Evolutionary conservation across 495 filamentous ascomycete genomes (phyloP).

Genomic region (Aspergillus campestris): DNA sequence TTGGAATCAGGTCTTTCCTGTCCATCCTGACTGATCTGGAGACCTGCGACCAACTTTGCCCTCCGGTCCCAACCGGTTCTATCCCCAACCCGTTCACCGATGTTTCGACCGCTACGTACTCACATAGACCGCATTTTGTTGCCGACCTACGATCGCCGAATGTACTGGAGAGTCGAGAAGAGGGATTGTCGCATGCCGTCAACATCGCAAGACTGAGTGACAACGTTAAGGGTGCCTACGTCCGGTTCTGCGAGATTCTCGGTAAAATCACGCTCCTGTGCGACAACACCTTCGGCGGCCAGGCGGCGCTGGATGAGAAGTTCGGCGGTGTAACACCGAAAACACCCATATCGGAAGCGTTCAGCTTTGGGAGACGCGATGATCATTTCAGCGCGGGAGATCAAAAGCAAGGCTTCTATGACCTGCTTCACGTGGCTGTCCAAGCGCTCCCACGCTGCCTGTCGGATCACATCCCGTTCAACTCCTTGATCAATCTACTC

Average conservation of each 20-base stretch:
- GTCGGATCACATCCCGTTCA: conserved; percentile 83
- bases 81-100: conserved; percentile 38
- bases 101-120: conserved; percentile 22
- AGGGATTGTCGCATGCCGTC: conserved; percentile 55
- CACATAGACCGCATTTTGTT: conserved; percentile 32
- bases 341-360: conserved; percentile 89
- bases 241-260: conserved; percentile 86
- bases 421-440: conserved; percentile 89
- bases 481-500: conserved; percentile 86
- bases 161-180: conserved; percentile 27
- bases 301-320: conserved; percentile 91
- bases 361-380: conserved; percentile 77
- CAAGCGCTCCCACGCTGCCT: conserved; percentile 90
- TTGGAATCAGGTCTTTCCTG: conserved; percentile 89
- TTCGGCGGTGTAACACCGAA: conserved; percentile 79
- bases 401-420: conserved; percentile 91
- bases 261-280: conserved; percentile 94
- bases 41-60: conserved; percentile 65
- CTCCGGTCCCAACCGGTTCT: conserved; percentile 64
- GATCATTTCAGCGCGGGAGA: conserved; percentile 67
- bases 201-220: conserved; percentile 64
- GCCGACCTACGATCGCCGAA: conserved; percentile 26
- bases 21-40: conserved; percentile 92
- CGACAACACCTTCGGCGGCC: conserved; percentile 93
- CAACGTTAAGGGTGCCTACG: conserved; percentile 71